Evolutionary conservation across 2,329 filamentous ascomycete species (phyloP), one percentile per base, ranked within the genome.

Genomic region (Pseudocercospora vitis): DNA sequence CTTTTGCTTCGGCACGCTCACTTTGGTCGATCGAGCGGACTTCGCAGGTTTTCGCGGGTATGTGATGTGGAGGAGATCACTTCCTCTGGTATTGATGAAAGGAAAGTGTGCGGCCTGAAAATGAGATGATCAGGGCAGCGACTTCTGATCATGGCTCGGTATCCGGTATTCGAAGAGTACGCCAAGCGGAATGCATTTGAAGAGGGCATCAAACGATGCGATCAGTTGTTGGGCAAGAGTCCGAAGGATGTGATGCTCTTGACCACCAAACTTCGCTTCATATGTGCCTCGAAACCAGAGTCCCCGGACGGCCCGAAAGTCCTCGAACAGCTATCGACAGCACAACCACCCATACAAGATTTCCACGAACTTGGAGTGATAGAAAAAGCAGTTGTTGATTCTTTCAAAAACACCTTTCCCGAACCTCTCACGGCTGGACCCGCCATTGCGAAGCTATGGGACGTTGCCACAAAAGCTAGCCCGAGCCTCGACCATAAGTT

Each of bases 111-210:
- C 19, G 3, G 24, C 9, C 14, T 42, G 37, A n/a, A n/a, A n/a
- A 42, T 24, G 37, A 24, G 7, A n/a, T 21, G 21, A 42, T 42
- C 18, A 45, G 29, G 42, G 14, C 21, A 45, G n/a, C 14, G 7
- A 31, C 24, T 45, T 1, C 24, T 12, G 23, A 60, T n/a, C 31
- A 69, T 69, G 67, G 67, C 66, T 26, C 64, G 65, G 11, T 68
- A 65, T 40, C 67, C 67, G n/a, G 64, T 61, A 3, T 67, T 66
- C 49, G 66, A 68, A 29, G 67, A 69, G 50, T 68, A 69, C 50
- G 53, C 59, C 24, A 58, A 57, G 47, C 53, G 54, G 4, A 60
- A 63, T 24, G 65, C 65, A 32, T 67, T 62, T 44, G 51, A 49
- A 14, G 66, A 69, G 24, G 68, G 68, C 40, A 60, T 70, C 46